A percentile compares a stretch with the other conserved stretches of the same genome.
phyloP scores from a whole-genome alignment of 202 grass and related monocot genomes.

The Zizania palustris region DNA sequence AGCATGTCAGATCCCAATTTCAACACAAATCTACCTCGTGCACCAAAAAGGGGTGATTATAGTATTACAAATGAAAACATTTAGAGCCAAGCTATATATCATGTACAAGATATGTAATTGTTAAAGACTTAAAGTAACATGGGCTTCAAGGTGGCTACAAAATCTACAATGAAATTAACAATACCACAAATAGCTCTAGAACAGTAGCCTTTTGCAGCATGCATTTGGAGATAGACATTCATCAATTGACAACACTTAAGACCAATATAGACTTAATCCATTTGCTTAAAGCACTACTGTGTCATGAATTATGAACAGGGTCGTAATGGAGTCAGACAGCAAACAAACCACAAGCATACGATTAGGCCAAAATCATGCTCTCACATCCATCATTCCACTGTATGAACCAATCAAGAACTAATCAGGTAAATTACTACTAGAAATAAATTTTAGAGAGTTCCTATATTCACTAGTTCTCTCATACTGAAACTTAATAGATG shows the following conservation, averaged over 20 bases:
- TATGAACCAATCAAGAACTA: slow-evolving; percentile 32
- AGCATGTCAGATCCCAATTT: too few relatives aligned
- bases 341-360: too few relatives aligned
- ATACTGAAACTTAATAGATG: too few relatives aligned
- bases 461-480: too few relatives aligned
- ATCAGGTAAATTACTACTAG: too few relatives aligned
- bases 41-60: not conserved
- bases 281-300: not conserved
- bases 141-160: not conserved
- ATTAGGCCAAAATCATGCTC: slow-evolving; percentile 30
- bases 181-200: not conserved
- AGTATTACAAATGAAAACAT: not conserved
- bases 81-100: not conserved
- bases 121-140: slow-evolving; percentile 12
- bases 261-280: slow-evolving; percentile 10
- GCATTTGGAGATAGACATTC: not conserved
- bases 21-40: too few relatives aligned
- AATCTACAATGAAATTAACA: slow-evolving; percentile 4
- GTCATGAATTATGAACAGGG: slow-evolving; percentile 10
- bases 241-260: not conserved
- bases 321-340: slow-evolving; percentile 23
- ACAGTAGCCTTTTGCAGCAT: not conserved
- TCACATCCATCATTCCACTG: slow-evolving; percentile 2
- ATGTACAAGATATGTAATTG: not conserved
- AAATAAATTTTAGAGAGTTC: too few relatives aligned